Percentiles rank a stretch among this genome's conserved stretches.
Evolutionary conservation across 2,329 filamentous ascomycete genomes (phyloP).

Genomic region (Coleophoma crateriformis): DNA sequence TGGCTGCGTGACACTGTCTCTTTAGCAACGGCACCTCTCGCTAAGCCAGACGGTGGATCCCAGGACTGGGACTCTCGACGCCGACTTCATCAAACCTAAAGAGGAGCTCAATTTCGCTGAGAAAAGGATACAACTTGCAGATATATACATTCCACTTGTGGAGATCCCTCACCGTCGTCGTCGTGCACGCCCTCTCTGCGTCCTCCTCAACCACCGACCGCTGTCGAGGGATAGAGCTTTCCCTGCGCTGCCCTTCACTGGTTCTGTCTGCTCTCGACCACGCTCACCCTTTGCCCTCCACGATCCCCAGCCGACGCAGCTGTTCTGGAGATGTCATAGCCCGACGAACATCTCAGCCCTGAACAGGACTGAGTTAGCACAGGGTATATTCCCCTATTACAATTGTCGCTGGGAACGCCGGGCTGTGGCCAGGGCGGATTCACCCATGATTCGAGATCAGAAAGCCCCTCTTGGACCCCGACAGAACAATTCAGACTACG

Average conservation of each 20-base stretch:
- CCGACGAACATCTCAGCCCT: conserved; percentile 22
- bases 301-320: neutral
- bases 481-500: conserved; percentile 51
- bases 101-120: neutral
- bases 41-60: too few relatives aligned
- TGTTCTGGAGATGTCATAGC: conserved; percentile 24
- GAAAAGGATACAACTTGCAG: neutral
- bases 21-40: too few relatives aligned
- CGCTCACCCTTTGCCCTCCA: neutral
- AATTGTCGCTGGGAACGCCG: conserved; percentile 12
- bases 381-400: conserved; percentile 7
- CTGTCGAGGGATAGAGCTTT: too few relatives aligned
- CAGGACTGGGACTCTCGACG: too few relatives aligned
- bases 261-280: neutral
- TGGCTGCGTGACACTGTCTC: too few relatives aligned
- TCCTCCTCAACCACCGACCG: too few relatives aligned
- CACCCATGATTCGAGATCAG: conserved; percentile 48
- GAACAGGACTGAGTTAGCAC: conserved; percentile 20
- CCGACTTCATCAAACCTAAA: neutral
- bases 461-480: conserved; percentile 52
- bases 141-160: neutral
- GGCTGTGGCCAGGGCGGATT: conserved; percentile 5
- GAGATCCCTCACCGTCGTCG: neutral
- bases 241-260: too few relatives aligned
- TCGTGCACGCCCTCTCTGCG: too few relatives aligned